Conservation (phyloP, 2,329 filamentous ascomycete genomes). For the Helotiales sp. region DNA sequence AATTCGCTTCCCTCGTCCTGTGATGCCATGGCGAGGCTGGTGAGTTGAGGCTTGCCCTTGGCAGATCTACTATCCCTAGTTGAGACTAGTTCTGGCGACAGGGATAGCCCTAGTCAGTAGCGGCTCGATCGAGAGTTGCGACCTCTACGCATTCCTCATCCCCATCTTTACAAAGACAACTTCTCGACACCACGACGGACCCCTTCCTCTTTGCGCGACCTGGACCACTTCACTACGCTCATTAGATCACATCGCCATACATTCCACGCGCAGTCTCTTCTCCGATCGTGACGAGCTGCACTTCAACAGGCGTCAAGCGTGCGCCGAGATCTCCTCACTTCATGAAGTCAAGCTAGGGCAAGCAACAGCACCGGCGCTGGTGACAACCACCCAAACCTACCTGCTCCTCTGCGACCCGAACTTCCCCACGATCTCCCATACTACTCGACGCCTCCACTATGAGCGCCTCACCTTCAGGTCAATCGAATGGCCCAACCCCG, state of each 20-base stretch:
- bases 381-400: conserved; percentile 10
- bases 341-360: conserved; percentile 28
- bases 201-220: neutral
- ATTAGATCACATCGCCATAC: no score
- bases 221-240: neutral
- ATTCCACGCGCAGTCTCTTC: no score
- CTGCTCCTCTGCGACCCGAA: neutral
- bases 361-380: conserved; percentile 24
- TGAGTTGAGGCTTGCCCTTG: neutral
- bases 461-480: conserved; percentile 51
- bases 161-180: neutral
- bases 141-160: neutral
- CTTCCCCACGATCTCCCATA: neutral
- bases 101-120: neutral
- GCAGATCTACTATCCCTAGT: neutral
- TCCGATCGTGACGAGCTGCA: neutral
- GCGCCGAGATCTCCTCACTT: conserved; percentile 10
- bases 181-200: neutral
- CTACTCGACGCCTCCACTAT: conserved; percentile 37
- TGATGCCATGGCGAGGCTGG: neutral
- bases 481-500: conserved; percentile 54
- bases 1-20: neutral
- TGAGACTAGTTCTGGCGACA: neutral
- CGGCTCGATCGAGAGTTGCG: neutral
- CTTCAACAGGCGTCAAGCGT: neutral